These are phyloP conservation scores for Avena sativa DNA, from an alignment of 176 grass and related monocot species.

Conservation along the genomic window DNA sequence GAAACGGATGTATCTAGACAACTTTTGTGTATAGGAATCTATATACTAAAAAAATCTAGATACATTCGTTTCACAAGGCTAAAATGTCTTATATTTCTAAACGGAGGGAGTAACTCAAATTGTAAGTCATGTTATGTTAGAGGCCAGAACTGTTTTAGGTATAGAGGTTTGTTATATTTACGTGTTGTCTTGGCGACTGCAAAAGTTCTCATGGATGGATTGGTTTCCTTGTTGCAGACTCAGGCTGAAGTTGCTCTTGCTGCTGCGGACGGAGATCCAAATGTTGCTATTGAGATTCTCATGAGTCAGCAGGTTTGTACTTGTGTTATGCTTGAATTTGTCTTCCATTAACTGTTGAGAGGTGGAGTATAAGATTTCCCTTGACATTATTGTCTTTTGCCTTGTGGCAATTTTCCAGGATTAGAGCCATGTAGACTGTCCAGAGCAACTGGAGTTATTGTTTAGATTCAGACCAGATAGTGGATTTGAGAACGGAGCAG, in stretches of 20 bases:
- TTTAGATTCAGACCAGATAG: conserved; percentile 16
- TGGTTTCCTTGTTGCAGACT: conserved; percentile 59
- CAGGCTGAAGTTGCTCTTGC: conserved; percentile 96
- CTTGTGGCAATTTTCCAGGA: conserved; percentile 36
- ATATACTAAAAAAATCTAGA: no score
- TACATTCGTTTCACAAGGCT: no score
- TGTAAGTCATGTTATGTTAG: conserved; percentile 4
- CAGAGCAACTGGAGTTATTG: neutral
- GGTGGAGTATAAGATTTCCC: neutral
- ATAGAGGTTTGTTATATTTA: neutral
- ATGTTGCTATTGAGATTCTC: conserved; percentile 95
- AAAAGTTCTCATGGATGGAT: conserved; percentile 10
- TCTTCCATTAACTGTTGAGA: conserved; percentile 7
- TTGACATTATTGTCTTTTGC: neutral
- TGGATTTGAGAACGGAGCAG: conserved; percentile 20
- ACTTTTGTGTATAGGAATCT: no score
- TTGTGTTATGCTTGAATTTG: neutral
- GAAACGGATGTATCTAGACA: no score
- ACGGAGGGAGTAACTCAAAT: neutral
- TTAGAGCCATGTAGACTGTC: conserved; percentile 29
- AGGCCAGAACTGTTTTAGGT: neutral
- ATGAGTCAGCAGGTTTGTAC: conserved; percentile 83
- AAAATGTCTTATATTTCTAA: no score
- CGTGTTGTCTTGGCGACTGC: neutral
- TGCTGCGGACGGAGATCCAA: conserved; percentile 91